A percentile compares a stretch with the other conserved stretches of the same genome.
These are phyloP conservation scores for Globisporangium lucens DNA, from an alignment of 352 stramenopile genomes.

Conservation along the genomic window DNA sequence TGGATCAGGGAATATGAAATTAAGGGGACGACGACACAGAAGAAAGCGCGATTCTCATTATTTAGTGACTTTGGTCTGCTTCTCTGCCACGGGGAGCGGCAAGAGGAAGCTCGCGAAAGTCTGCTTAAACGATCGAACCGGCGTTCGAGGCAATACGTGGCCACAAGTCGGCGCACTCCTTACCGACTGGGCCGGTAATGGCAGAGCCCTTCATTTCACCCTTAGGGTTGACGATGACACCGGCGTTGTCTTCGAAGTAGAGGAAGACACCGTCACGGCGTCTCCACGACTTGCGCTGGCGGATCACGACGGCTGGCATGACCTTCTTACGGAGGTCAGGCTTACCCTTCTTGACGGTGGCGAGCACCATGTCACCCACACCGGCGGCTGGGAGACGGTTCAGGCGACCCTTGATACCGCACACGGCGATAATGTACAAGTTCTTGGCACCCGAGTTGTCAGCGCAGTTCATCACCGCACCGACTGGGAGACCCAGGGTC, in stretches of 20 bases:
- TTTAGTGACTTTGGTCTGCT: conserved; percentile 6
- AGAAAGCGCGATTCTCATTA: conserved; percentile 31
- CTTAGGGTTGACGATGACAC: conserved; percentile 99
- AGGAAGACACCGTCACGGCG: conserved; percentile 99
- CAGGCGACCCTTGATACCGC: conserved; percentile 98
- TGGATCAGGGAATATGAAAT: neutral
- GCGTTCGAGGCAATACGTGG: conserved; percentile 99
- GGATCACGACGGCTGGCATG: conserved; percentile 98
- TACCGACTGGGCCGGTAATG: conserved; percentile 99
- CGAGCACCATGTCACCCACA: conserved; percentile 99
- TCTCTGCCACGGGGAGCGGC: neutral
- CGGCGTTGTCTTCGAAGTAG: conserved; percentile 99
- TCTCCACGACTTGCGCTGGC: conserved; percentile 99
- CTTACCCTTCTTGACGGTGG: conserved; percentile 99
- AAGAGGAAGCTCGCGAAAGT: conserved; percentile 1
- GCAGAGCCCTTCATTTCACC: conserved; percentile 99
- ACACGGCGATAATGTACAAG: conserved; percentile 99
- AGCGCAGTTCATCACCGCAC: conserved; percentile 99
- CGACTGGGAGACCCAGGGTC: conserved; percentile 98
- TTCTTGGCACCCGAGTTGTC: conserved; percentile 99
- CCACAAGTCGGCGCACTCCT: conserved; percentile 99
- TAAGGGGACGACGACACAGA: conserved; percentile 14
- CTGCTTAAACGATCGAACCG: conserved; percentile 98
- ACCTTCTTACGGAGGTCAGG: conserved; percentile 99
- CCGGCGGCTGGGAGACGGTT: conserved; percentile 98